Evolutionary conservation across 352 stramenopile species (phyloP), one percentile per base, ranked within the genome.

Genomic region (Phytophthora colocasiae): DNA sequence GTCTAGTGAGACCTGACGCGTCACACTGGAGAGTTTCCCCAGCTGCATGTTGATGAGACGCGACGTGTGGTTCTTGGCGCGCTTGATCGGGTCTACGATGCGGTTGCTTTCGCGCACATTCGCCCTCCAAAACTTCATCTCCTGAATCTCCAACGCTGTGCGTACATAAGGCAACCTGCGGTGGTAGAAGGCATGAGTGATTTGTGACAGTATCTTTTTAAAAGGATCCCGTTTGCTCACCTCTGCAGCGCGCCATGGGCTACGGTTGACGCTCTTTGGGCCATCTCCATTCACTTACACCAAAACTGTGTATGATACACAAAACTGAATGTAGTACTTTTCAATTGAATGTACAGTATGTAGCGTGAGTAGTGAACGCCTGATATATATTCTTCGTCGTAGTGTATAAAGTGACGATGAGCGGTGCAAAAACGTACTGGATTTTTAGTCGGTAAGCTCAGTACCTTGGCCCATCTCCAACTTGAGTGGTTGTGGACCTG

Each of bases 91-190:
- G 60, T 95, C 87, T 6, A 65, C 71, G 36, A 96, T 94, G 66
- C 86, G 87, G 75, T 83, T 71, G 73, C 85, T 94, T 67, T 96
- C 88, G 54, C 75, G 80, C 64, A 91, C 69, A 27, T 65, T 63
- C 27, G 82, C 68, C 24, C 83, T 79, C 88, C 88, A 96, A 68
- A 96, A 95, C 61, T 88, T 87, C 88, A 96, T 96, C 66, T 93
- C 82, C 69, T 91, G 81, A 57, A 95, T 92, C 78, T 95, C 87
- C 5, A 73, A 78, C 5, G 84, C 84, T 50, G 87, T 95, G 75
- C 87, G 71, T 38, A 95, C 82, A 51, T 93, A 95, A 58, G 87
- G 87, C 40, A 95, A 67, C 26, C 87, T 93, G 22, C 32, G 36
- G 38, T 10, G 15, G 11, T 2, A 15, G 52, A 51, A 12, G 8